Percentiles rank a stretch among this genome's conserved stretches.
These are phyloP conservation scores for Talaromyces islandicus DNA, from an alignment of 2,329 filamentous ascomycete genomes.

Conservation along the genomic window DNA sequence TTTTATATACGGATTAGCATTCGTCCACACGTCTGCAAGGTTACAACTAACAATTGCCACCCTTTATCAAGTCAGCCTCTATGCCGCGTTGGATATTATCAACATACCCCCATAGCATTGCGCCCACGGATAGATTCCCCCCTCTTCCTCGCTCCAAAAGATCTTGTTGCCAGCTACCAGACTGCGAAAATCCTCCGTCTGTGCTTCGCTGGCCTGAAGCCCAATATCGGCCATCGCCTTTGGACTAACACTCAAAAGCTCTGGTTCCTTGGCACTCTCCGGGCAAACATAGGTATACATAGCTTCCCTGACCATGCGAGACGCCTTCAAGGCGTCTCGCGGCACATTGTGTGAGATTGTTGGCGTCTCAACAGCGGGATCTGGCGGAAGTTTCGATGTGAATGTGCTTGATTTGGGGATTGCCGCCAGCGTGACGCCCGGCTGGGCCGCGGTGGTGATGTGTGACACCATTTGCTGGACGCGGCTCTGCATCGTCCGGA, in stretches of 20 bases:
- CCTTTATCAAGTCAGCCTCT: slow-evolving; percentile 24
- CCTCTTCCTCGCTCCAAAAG: slow-evolving; percentile 64
- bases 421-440: slow-evolving; percentile 37
- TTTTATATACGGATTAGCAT: background rate
- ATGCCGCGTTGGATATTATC: background rate
- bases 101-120: slow-evolving; percentile 82
- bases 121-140: slow-evolving; percentile 93
- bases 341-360: slow-evolving; percentile 74
- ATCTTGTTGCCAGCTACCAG: slow-evolving; percentile 78
- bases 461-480: slow-evolving; percentile 43
- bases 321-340: slow-evolving; percentile 66
- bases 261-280: slow-evolving; percentile 62
- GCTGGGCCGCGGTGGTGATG: slow-evolving; percentile 22
- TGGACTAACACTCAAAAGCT: slow-evolving; percentile 74
- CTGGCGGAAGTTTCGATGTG: slow-evolving; percentile 64
- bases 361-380: slow-evolving; percentile 73
- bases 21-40: background rate
- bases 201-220: slow-evolving; percentile 61
- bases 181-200: slow-evolving; percentile 67
- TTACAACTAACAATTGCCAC: slow-evolving; percentile 44
- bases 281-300: slow-evolving; percentile 89
- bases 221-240: slow-evolving; percentile 77
- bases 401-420: slow-evolving; percentile 62
- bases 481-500: slow-evolving; percentile 21
- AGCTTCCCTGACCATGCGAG: slow-evolving; percentile 73